Evolutionary conservation across 768 basidiomycete genomes (phyloP), one percentile per base, ranked within the genome.

Genomic region (Macrolepiota fuliginosa): DNA sequence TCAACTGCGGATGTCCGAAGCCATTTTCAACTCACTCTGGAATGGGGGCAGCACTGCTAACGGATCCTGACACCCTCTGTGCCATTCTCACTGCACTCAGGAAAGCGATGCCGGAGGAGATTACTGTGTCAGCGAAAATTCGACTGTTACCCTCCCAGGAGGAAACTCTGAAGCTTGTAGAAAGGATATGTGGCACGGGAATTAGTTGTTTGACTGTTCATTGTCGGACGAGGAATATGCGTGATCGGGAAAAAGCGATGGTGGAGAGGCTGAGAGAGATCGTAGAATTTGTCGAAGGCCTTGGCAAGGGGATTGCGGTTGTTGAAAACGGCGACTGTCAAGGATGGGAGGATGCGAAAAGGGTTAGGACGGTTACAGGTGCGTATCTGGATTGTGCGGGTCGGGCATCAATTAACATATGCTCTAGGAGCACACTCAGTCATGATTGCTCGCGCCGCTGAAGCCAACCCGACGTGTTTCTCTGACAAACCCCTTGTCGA

Each of bases 1-100:
- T 99, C 63, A 98, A 98, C 72, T 98, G 97, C 70, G 97, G 96
- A 0, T 99, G 96, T 70, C 96, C 96, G 0, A 96, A 96, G 68
- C 92, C 95, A 0, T 98, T 98, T 74, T 96, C 94, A 22, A 94
- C 93, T 0, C 90, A 92, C 66, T 76, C 89, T 0, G 97, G 97
- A 0, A 98, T 98, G 96, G 97, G 97, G 9, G 96, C 97, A 0
- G 96, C 96, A 2, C 80, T 99, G 13, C 85, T 99, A 54, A 87
- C 91, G 3, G 96, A 91, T 37, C 95, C 97, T 0, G 94, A 98
- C 69, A 78, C 94, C 35, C 82, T 99, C 9, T 95, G 94, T 70
- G 82, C 89, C 19, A 98, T 99, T 68, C 83, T 99, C 32, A 84
- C 82, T 0, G 89, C 91, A 4, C 79, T 99, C 46, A 81, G 95